Base-by-base conservation (phyloP, 352 stramenopile genomes). In the Thalassiosira hispida region DNA sequence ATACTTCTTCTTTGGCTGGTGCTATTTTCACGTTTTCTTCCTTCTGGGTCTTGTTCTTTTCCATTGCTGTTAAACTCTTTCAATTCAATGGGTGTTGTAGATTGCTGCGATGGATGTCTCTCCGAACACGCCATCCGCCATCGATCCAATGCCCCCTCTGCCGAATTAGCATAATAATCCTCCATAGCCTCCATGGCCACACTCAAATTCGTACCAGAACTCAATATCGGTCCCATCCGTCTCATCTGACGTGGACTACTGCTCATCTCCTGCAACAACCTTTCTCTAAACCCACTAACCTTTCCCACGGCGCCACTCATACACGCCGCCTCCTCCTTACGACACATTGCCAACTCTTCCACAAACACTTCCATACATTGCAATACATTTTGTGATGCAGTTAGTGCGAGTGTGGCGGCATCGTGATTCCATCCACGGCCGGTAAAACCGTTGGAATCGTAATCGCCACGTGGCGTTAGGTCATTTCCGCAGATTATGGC, bases 381-480 rank as follows among this genome's bases (percentile, higher is more conserved):
- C 42, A 79, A 51, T 5, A 69, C 62, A n/a, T 62, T 55, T 3
- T 16, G 20, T 2, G 27, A 67, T 0, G 38, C 25, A 0, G 2
- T 0, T 25, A 79, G 65, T 40, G 71, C 71, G 1, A 31, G 0
- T 8, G 73, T 62, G 31, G 73, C 38, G 44, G 73, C 73, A 47
- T 81, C 49, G 4, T 27, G 20, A 71, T 71, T 33, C 73, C 73
- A 81, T 23, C 73, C 73, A 8, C 63, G 22, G 40, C 55, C 56
- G 8, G 40, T 76, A 68, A 91, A 91, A 14, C 85, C 80, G 68
- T 91, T 91, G 11, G 74, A 52, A 11, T 69, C 51, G 18, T 77
- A 61, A 35, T 91, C 85, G 14, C 76, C 77, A 0, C 35, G 0
- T 9, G 71, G 18, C 27, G 62, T 25, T 14, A 91, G 68, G 62